phyloP scores from a whole-genome alignment of 2,329 filamentous ascomycete genomes.

The Sclerotinia nivalis region DNA sequence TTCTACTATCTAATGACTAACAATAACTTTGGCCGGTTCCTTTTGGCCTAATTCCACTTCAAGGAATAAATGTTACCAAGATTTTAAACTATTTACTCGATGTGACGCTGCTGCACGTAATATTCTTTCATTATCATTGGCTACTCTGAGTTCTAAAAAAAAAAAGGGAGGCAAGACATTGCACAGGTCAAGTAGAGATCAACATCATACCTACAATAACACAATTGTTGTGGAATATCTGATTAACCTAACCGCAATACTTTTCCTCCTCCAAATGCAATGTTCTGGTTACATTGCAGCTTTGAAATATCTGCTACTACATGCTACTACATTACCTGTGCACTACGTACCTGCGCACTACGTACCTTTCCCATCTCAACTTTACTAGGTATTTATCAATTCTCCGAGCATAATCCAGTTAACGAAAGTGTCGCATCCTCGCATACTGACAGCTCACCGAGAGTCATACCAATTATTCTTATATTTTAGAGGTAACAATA shows the following conservation, averaged over 20 bases:
- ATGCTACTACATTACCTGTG: not conserved
- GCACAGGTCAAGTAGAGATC: slow-evolving; percentile 22
- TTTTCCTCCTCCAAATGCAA: not conserved
- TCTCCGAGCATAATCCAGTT: slow-evolving; percentile 17
- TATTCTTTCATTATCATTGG: slow-evolving; percentile 19
- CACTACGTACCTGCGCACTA: not conserved
- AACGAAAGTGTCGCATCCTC: slow-evolving; percentile 12
- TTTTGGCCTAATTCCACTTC: not conserved
- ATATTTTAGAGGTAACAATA: not conserved
- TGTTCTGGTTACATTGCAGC: slow-evolving; percentile 6
- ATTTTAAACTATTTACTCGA: slow-evolving; percentile 6
- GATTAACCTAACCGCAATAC: not conserved
- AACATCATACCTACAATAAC: slow-evolving; percentile 10
- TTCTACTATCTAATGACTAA: not conserved
- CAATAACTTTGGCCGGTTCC: not conserved
- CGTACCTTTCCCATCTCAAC: slow-evolving; percentile 18
- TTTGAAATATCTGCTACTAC: not conserved
- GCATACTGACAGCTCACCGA: slow-evolving; percentile 23
- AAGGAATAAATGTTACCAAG: slow-evolving; percentile 13
- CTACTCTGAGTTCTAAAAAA: not conserved
- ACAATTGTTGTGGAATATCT: slow-evolving; percentile 14
- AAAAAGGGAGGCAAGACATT: not conserved
- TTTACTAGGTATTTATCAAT: slow-evolving; percentile 17
- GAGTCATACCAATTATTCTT: slow-evolving; percentile 19
- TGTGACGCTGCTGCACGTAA: slow-evolving; percentile 24